phyloP scores from a whole-genome alignment of 345 rosid genomes.

The Firmiana major region DNA sequence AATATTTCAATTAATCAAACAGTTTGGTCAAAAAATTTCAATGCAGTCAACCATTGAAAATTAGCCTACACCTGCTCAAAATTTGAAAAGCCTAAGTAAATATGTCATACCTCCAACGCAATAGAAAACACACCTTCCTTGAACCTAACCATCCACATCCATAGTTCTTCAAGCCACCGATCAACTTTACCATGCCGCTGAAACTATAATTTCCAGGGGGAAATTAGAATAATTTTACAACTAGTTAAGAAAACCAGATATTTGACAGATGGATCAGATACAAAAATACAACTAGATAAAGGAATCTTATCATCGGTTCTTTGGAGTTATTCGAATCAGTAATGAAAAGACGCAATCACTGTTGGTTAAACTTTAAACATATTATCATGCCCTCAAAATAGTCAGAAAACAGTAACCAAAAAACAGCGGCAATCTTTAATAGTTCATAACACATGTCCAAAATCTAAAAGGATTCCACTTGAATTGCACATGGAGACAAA shows the following conservation, averaged over 20 bases:
- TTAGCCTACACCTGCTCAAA: neutral
- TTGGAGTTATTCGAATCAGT: neutral
- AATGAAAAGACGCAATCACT: neutral
- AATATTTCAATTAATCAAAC: neutral
- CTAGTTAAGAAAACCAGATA: neutral
- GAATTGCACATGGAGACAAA: neutral
- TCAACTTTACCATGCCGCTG: conserved; percentile 64
- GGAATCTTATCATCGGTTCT: neutral
- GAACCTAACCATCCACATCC: conserved; percentile 82
- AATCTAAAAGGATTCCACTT: neutral
- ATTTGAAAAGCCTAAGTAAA: neutral
- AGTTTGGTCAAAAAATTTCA: neutral
- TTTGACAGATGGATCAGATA: neutral
- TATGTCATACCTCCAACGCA: conserved; percentile 59
- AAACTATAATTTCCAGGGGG: conserved; percentile 41
- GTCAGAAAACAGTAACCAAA: neutral
- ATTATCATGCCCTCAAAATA: neutral
- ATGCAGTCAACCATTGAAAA: neutral
- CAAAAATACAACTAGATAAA: neutral
- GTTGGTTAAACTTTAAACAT: neutral
- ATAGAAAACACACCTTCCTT: conserved; percentile 63
- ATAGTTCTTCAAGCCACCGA: conserved; percentile 73
- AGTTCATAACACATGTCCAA: neutral
- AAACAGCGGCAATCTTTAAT: neutral
- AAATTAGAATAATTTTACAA: conserved; percentile 10